These are phyloP conservation scores for Ampelocalamus luodianensis DNA, from an alignment of 176 grass and related monocot species.

Conservation along the genomic window DNA sequence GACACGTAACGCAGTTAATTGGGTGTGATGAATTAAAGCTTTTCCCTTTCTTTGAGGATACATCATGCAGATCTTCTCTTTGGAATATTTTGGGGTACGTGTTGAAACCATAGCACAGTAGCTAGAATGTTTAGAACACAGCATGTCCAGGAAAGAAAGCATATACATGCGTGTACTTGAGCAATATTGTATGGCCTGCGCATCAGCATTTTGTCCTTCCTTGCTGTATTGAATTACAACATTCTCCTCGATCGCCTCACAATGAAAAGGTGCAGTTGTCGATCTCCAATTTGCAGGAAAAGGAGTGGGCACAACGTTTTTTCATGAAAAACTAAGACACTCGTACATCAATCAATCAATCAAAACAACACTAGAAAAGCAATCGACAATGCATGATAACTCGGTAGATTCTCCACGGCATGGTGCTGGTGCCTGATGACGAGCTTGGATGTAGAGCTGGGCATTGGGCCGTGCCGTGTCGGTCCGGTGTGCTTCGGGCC, in stretches of 20 bases:
- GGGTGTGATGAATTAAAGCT: background rate
- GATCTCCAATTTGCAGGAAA: constrained; percentile 7
- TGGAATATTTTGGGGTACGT: background rate
- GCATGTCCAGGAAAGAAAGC: too few species aligned
- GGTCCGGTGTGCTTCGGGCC: too few species aligned
- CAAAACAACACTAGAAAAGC: background rate
- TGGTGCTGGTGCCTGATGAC: background rate
- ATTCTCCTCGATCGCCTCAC: background rate
- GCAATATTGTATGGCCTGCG: background rate
- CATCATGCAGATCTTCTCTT: background rate
- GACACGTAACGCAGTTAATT: background rate
- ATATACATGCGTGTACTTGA: background rate
- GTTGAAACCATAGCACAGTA: background rate
- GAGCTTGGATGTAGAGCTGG: constrained; percentile 34
- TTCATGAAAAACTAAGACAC: background rate
- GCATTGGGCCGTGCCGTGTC: too few species aligned
- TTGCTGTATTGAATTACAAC: background rate
- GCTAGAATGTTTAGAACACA: background rate
- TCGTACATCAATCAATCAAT: background rate
- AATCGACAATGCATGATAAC: background rate
- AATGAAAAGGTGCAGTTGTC: background rate
- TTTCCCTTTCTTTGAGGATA: background rate
- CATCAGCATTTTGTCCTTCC: background rate
- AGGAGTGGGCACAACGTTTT: background rate
- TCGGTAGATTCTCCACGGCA: too few species aligned